Conservation (phyloP, 2,329 filamentous ascomycete genomes). For the Mycogone perniciosa region DNA sequence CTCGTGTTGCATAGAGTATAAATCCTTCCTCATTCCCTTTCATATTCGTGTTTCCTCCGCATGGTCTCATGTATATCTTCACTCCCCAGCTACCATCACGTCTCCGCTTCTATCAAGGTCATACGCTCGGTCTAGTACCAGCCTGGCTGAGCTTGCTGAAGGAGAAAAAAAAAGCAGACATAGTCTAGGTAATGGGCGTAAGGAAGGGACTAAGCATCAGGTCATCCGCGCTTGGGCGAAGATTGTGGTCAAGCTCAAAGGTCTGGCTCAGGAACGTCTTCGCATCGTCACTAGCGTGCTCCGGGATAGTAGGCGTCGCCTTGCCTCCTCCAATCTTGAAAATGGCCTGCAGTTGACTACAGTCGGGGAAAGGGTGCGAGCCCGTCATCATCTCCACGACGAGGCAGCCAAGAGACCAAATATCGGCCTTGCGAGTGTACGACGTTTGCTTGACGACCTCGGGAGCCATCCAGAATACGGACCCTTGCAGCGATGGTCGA, state of each 20-base stretch:
- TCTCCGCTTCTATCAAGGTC: conserved; percentile 9
- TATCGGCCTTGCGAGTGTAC: conserved; percentile 97
- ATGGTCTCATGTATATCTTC: conserved; percentile 1
- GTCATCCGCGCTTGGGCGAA: conserved; percentile 86
- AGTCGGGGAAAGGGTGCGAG: conserved; percentile 91
- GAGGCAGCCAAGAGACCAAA: conserved; percentile 94
- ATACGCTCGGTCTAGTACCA: conserved; percentile 11
- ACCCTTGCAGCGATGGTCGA: conserved; percentile 81
- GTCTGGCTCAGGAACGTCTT: conserved; percentile 78
- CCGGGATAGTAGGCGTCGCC: conserved; percentile 81
- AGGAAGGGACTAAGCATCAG: conserved; percentile 79
- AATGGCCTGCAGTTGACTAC: conserved; percentile 93
- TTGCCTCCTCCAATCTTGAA: conserved; percentile 94
- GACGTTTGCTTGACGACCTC: conserved; percentile 97
- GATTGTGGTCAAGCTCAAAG: conserved; percentile 93
- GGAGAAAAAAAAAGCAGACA: neutral
- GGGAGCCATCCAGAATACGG: conserved; percentile 99
- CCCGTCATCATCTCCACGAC: conserved; percentile 99
- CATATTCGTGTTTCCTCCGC: neutral
- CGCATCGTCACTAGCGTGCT: conserved; percentile 77
- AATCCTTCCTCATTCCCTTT: neutral
- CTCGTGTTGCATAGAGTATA: neutral
- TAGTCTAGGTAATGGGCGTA: conserved; percentile 53
- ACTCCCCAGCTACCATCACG: neutral
- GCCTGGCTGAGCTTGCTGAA: conserved; percentile 11